phyloP scores from a whole-genome alignment of 768 basidiomycete genomes.

The Omphalotus guepiniiformis region DNA sequence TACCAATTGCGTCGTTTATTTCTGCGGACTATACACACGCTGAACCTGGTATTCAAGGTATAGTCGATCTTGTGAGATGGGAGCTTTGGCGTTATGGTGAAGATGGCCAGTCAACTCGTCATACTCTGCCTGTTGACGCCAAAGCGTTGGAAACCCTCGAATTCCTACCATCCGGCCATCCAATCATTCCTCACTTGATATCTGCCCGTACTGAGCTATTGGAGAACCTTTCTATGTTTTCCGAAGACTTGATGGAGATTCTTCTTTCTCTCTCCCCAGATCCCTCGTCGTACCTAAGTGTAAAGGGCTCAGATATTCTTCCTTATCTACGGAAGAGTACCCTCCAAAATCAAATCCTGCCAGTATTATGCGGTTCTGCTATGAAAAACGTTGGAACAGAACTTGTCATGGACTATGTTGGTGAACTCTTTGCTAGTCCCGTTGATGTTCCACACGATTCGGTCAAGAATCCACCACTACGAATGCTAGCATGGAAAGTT shows the following conservation, averaged over 20 bases:
- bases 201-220: conserved; percentile 66
- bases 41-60: conserved; percentile 80
- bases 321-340: conserved; percentile 67
- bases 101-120: conserved; percentile 38
- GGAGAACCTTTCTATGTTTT: conserved; percentile 77
- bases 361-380: conserved; percentile 82
- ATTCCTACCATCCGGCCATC: conserved; percentile 57
- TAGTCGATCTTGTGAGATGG: conserved; percentile 84
- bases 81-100: conserved; percentile 72
- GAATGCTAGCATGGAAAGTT: conserved; percentile 84
- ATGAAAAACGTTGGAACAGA: conserved; percentile 79
- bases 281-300: conserved; percentile 61
- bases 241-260: conserved; percentile 73
- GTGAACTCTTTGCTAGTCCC: conserved; percentile 76
- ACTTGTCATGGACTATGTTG: conserved; percentile 75
- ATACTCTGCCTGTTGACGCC: conserved; percentile 48
- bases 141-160: conserved; percentile 37
- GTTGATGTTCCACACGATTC: conserved; percentile 56
- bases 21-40: conserved; percentile 59
- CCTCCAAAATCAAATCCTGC: conserved; percentile 60
- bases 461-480: conserved; percentile 44
- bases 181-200: conserved; percentile 61
- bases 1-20: conserved; percentile 79
- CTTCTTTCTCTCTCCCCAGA: conserved; percentile 55
- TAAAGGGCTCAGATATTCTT: conserved; percentile 50